A percentile compares a stretch with the other conserved stretches of the same genome.
These are phyloP conservation scores for Phytophthora ramorum DNA, from an alignment of 352 stramenopile genomes.

Conservation along the genomic window DNA sequence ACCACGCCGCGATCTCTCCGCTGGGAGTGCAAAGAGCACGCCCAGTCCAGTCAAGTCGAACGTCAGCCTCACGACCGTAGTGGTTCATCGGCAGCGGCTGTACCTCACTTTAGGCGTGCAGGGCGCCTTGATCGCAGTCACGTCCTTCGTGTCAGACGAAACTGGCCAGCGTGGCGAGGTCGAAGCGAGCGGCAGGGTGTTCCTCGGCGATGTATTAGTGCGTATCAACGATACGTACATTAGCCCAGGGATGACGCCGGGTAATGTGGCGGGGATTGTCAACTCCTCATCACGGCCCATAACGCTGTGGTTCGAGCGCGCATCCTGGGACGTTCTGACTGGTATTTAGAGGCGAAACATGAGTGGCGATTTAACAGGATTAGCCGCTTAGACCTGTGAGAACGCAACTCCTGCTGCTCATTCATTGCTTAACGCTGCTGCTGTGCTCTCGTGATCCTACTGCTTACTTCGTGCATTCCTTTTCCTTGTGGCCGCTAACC, in stretches of 20 bases:
- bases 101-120: conserved; percentile 65
- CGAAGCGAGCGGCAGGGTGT: conserved; percentile 71
- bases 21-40: neutral
- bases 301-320: conserved; percentile 63
- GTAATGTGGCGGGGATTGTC: conserved; percentile 58
- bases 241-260: conserved; percentile 35
- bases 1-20: conserved; percentile 1
- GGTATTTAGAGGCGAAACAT: conserved; percentile 27
- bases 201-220: conserved; percentile 68
- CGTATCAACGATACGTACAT: conserved; percentile 53
- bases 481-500: neutral
- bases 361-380: conserved; percentile 12
- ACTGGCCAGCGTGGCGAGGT: conserved; percentile 63
- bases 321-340: conserved; percentile 66
- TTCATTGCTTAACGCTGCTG: conserved; percentile 5
- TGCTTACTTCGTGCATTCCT: neutral
- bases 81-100: conserved; percentile 48
- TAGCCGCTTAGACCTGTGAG: conserved; percentile 13
- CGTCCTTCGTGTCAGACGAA: conserved; percentile 67
- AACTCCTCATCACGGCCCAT: conserved; percentile 50
- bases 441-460: conserved; percentile 9
- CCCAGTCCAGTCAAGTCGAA: conserved; percentile 16
- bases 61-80: conserved; percentile 43
- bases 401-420: conserved; percentile 9
- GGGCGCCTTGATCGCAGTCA: conserved; percentile 59